Conservation (phyloP, 2,329 filamentous ascomycete species). For the Ascochyta clinopodiicola region DNA sequence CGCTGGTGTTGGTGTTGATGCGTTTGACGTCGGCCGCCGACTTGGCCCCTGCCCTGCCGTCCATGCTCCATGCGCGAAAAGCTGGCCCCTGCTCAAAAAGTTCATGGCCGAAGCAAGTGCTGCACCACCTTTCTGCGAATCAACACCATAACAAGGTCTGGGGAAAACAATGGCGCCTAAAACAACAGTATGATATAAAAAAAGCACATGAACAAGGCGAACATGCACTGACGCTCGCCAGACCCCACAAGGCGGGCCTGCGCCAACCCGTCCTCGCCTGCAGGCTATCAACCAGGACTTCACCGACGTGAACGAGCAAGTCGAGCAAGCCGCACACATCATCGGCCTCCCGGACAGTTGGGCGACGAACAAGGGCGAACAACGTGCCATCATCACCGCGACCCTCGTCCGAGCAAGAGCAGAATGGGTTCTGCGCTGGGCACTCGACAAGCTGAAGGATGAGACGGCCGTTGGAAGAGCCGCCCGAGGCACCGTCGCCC, state of each 20-base stretch:
- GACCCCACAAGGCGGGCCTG: slow-evolving; percentile 20
- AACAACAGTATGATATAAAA: slow-evolving; percentile 18
- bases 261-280: slow-evolving; percentile 47
- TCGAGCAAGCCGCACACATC: slow-evolving; percentile 51
- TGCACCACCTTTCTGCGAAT: slow-evolving; percentile 26
- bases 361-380: slow-evolving; percentile 24
- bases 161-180: slow-evolving; percentile 34
- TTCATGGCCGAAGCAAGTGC: slow-evolving; percentile 21
- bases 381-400: slow-evolving; percentile 17
- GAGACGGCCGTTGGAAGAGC: slow-evolving; percentile 42
- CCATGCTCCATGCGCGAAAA: background rate
- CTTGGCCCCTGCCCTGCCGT: slow-evolving; percentile 24
- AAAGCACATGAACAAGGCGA: too few species aligned
- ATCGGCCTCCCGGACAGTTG: slow-evolving; percentile 46
- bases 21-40: slow-evolving; percentile 30
- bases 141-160: slow-evolving; percentile 9
- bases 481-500: slow-evolving; percentile 52
- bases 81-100: slow-evolving; percentile 11
- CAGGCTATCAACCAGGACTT: slow-evolving; percentile 50
- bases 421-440: slow-evolving; percentile 72
- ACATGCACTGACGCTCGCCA: background rate
- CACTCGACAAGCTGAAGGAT: slow-evolving; percentile 65
- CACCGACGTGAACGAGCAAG: slow-evolving; percentile 45
- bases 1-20: slow-evolving; percentile 39
- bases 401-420: slow-evolving; percentile 51